Evolutionary conservation across 2,329 filamentous ascomycete species (phyloP).

Genomic region (Pseudocercospora fijiensis): DNA sequence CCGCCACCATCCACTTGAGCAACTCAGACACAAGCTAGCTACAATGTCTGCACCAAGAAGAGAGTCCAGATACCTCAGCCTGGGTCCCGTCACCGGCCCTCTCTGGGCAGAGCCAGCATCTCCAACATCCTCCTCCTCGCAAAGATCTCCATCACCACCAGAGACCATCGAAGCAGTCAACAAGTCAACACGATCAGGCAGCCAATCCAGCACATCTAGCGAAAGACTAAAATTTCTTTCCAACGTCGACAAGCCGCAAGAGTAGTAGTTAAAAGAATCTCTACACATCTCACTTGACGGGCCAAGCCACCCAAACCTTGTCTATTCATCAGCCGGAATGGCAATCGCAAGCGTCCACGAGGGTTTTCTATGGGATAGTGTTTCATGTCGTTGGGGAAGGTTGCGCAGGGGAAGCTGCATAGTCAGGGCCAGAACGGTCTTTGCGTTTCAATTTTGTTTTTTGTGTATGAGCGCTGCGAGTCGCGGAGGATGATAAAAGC

Average conservation of each 20-base stretch:
- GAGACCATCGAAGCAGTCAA: constrained; percentile 16
- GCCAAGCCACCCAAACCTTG: neutral
- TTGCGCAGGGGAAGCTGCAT: neutral
- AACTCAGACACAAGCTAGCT: neutral
- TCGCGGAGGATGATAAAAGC: neutral
- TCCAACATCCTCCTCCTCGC: constrained; percentile 10
- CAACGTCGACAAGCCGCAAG: constrained; percentile 18
- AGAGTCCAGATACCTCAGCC: constrained; percentile 26
- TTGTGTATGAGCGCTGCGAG: neutral
- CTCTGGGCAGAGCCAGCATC: constrained; percentile 19
- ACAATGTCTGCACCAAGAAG: constrained; percentile 21
- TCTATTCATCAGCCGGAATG: neutral
- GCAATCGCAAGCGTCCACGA: neutral
- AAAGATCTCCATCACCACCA: constrained; percentile 1
- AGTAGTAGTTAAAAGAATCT: neutral
- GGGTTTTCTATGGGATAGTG: neutral
- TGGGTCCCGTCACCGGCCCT: constrained; percentile 22
- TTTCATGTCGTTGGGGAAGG: neutral
- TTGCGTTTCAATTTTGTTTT: neutral
- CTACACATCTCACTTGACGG: too few species aligned
- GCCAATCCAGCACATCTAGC: constrained; percentile 21
- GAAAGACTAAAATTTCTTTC: constrained; percentile 18
- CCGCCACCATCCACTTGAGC: neutral
- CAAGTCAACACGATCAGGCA: constrained; percentile 24
- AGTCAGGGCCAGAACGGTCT: neutral